Percentiles rank a stretch among this genome's conserved stretches.
Conservation (phyloP, 2,329 filamentous ascomycete species). For the Pezicula carpinea region DNA sequence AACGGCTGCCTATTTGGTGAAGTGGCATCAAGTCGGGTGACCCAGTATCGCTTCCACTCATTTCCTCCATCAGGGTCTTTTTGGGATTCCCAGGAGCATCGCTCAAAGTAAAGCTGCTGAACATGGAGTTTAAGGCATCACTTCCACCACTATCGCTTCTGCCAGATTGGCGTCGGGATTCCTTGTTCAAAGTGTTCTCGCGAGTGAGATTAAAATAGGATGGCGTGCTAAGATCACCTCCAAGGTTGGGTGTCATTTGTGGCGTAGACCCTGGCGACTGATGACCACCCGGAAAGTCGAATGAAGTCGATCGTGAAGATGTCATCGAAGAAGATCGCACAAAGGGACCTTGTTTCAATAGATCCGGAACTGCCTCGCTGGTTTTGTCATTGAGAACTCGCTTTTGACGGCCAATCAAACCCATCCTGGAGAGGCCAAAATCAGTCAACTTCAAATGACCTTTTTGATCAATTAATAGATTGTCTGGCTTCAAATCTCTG, state of each 20-base stretch:
- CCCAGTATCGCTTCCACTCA: constrained; percentile 63
- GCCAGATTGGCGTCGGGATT: constrained; percentile 68
- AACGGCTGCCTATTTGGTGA: constrained; percentile 42
- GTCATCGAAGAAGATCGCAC: constrained; percentile 77
- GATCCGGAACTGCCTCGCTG: constrained; percentile 82
- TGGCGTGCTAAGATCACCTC: constrained; percentile 67
- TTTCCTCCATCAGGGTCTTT: constrained; percentile 68
- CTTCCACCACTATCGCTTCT: constrained; percentile 91
- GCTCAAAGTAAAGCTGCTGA: constrained; percentile 71
- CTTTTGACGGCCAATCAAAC: constrained; percentile 92
- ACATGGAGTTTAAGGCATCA: constrained; percentile 77
- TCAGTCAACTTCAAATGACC: constrained; percentile 96
- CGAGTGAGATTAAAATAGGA: constrained; percentile 85
- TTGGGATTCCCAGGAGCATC: constrained; percentile 47
- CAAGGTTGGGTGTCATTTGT: constrained; percentile 74
- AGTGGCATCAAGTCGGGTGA: constrained; percentile 74
- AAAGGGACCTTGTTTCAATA: constrained; percentile 90
- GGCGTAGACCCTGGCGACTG: constrained; percentile 83
- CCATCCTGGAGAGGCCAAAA: constrained; percentile 96
- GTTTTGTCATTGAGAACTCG: constrained; percentile 74
- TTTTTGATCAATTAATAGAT: constrained; percentile 92
- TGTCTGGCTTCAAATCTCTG: constrained; percentile 94
- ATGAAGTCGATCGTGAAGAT: constrained; percentile 88
- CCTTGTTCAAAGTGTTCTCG: constrained; percentile 51
- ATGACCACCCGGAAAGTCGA: constrained; percentile 71